Evolutionary conservation across 345 rosid species (phyloP).

Genomic region (Mangifera indica): DNA sequence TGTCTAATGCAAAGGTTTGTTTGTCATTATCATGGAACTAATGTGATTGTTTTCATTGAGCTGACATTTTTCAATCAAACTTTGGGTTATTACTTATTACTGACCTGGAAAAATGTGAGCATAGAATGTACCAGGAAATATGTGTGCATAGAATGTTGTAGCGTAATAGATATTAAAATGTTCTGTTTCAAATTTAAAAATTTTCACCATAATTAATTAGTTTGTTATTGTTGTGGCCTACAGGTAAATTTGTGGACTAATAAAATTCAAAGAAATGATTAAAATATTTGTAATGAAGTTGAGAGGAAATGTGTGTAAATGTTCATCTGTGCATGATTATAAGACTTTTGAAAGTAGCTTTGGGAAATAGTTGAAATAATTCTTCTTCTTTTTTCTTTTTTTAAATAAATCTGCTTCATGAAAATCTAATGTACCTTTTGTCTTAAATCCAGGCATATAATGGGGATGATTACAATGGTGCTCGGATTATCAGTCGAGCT

Average conservation of each 20-base stretch:
- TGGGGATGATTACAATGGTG: constrained; percentile 93
- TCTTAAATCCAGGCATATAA: constrained; percentile 62
- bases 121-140: background rate
- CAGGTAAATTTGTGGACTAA: background rate
- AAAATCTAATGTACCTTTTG: constrained; percentile 17
- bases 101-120: background rate
- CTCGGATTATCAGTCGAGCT: constrained; percentile 92
- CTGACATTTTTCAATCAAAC: background rate
- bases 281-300: too few species aligned
- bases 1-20: constrained; percentile 83
- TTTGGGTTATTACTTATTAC: background rate
- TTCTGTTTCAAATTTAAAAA: background rate
- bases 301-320: too few species aligned
- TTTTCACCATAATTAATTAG: background rate
- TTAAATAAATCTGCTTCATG: background rate
- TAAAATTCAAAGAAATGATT: background rate
- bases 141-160: background rate
- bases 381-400: background rate
- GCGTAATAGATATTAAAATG: background rate
- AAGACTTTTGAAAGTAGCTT: background rate
- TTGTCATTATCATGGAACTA: background rate
- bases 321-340: background rate
- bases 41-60: too few species aligned
- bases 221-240: background rate
- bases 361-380: background rate